Evolutionary conservation across 2,329 filamentous ascomycete species (phyloP), one percentile per base, ranked within the genome.

Genomic region (Penicillium glabrum): DNA sequence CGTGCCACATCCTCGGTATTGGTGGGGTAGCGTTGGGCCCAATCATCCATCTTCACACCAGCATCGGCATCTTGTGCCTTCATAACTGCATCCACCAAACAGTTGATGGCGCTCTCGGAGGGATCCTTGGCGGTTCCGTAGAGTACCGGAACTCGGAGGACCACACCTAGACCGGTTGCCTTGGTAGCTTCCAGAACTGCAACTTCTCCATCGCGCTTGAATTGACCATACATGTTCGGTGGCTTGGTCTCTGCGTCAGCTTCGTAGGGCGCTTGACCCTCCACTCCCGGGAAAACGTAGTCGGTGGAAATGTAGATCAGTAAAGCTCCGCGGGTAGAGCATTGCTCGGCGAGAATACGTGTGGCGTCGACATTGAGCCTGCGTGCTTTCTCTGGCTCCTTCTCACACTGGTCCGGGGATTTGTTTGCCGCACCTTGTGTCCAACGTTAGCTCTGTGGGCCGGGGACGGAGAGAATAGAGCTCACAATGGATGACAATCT

Each of bases 1-100:
- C 93, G 82, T 19, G 83, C 91, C 19, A 96, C 88, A 69, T 96
- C 93, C 70, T 91, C 88, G 0, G 91, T 96, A 71, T 95, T 95
- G 8, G 92, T 96, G 9, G 92, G 92, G 76, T 91, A 96, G 27
- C 92, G 84, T 50, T 89, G 77, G 1, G 90, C 87, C 86, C 91
- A 96, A 72, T 96, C 87, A 68, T 96, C 92, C 86, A 96, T 93
- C 69, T 85, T 87, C 41, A 92, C 80, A 55, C 82, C 82, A 1
- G 80, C 80, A 5, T 80, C 83, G 37, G 64, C 77, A 49, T 86
- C 83, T 70, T 93, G 89, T 0, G 86, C 83, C 71, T 89, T 90
- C 84, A 86, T 88, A 7, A 96, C 82, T 1, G 83, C 79, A 52
- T 93, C 89, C 75, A 96, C 83, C 47, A 97, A 80, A 0, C 87